Evolutionary conservation across 2,329 filamentous ascomycete species (phyloP), one percentile per base, ranked within the genome.

Genomic region (Sporothrix curviconia): DNA sequence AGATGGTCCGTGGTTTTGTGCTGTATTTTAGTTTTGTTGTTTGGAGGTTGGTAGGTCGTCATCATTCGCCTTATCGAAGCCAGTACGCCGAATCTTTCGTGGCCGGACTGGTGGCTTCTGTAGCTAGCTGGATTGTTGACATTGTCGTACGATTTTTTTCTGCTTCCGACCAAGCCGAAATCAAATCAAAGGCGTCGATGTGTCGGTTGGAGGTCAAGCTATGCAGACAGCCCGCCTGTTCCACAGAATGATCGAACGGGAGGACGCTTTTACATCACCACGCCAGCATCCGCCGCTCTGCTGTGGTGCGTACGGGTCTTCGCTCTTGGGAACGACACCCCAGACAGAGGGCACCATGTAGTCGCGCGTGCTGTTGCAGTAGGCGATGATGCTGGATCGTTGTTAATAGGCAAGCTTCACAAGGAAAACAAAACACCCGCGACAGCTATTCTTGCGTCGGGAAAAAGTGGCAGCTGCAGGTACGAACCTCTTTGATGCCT

Each of bases 331-430:
- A 64, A 97, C 90, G 61, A 86, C 83, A 65, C 92, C 92, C 94
- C 94, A 99, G 73, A 95, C 89, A 55, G 91, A 95, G 53, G 92
- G 92, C 55, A 97, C 92, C 94, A 99, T 97, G 78, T 95, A 97
- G 73, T 99, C 94, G 74, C 92, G 89, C 66, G 94, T 96, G 74
- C 90, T 92, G 75, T 95, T 95, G 76, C 92, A 97, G 78, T 97
- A 97, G 66, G 90, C 89, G 72, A 97, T 97, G 72, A 97, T 89
- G 74, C 94, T 99, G 69, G 2, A 12, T 15, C 9, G 46, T 44
- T 46, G 43, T 49, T 47, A 55, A 37, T 15, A 60, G 49, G 39
- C 43, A 24, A 28, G 32, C 39, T 19, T 42, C 39, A 22, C 24
- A 28, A 19, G 50, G 17, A 40, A 30, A 9, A 47, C 22, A 58